Conservation (phyloP, 306 rosid species). For the Cicer bijugum region DNA sequence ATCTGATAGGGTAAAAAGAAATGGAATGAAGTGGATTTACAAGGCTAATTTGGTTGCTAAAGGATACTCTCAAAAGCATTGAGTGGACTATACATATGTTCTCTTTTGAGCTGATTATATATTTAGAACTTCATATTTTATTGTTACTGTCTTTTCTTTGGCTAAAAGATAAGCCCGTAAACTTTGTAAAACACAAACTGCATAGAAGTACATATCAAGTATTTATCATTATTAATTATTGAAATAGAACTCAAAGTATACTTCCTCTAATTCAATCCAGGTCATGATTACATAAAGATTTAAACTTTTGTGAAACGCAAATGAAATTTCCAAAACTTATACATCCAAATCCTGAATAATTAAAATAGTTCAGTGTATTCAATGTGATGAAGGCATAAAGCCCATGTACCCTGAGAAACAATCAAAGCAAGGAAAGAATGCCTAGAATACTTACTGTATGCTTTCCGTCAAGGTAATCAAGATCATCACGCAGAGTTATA, state of each 20-base stretch:
- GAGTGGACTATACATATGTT: not conserved
- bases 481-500: constrained; percentile 85
- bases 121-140: not conserved
- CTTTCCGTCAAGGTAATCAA: constrained; percentile 92
- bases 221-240: constrained; percentile 23
- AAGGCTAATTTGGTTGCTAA: not conserved
- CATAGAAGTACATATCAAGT: not conserved
- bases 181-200: constrained; percentile 34
- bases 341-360: constrained; percentile 14
- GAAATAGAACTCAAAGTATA: constrained; percentile 1
- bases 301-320: not conserved
- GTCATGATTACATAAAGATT: constrained; percentile 1
- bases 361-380: constrained; percentile 18
- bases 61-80: not conserved
- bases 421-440: constrained; percentile 24
- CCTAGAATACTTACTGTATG: constrained; percentile 73
- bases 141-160: not conserved
- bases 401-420: constrained; percentile 7
- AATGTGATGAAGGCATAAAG: not conserved
- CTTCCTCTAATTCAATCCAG: not conserved
- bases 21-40: not conserved
- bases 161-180: not conserved
- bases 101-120: constrained; percentile 4
- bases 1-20: not conserved
- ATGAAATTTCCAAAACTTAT: not conserved